Conservation (phyloP, 371 early-diverging fungal genomes). For the Lichtheimia ramosa region DNA sequence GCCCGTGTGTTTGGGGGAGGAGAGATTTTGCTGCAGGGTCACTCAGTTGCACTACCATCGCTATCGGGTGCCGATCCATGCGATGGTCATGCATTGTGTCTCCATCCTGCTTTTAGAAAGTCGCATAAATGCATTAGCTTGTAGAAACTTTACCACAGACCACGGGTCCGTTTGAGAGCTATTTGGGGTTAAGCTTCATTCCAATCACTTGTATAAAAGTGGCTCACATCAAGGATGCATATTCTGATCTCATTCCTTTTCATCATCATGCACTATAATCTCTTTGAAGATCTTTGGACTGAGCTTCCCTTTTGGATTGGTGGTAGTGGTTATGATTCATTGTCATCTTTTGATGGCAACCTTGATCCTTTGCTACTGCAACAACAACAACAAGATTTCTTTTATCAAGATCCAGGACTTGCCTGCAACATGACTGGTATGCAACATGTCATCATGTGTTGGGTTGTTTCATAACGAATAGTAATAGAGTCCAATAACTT, state of each 20-base stretch:
- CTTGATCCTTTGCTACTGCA: not conserved
- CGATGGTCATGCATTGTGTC: not conserved
- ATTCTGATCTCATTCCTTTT: not conserved
- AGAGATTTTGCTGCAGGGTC: too few species aligned
- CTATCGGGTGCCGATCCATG: not conserved
- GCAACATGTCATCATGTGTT: not conserved
- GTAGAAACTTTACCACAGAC: not conserved
- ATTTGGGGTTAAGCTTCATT: not conserved
- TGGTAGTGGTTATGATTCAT: not conserved
- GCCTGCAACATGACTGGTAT: too few species aligned
- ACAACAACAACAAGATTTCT: too few species aligned
- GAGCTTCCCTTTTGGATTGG: not conserved
- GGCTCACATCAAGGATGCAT: not conserved
- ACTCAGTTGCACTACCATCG: not conserved
- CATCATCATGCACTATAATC: not conserved
- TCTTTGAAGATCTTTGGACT: not conserved
- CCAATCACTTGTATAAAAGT: not conserved
- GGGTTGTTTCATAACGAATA: not conserved
- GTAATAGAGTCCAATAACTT: not conserved
- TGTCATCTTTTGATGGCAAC: not conserved
- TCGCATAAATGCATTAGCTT: conserved; percentile 1
- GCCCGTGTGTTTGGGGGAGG: too few species aligned
- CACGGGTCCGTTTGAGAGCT: not conserved
- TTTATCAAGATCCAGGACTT: too few species aligned
- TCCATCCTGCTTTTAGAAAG: not conserved